phyloP scores from a whole-genome alignment of 768 basidiomycete species.

The Cystofilobasidium macerans region DNA sequence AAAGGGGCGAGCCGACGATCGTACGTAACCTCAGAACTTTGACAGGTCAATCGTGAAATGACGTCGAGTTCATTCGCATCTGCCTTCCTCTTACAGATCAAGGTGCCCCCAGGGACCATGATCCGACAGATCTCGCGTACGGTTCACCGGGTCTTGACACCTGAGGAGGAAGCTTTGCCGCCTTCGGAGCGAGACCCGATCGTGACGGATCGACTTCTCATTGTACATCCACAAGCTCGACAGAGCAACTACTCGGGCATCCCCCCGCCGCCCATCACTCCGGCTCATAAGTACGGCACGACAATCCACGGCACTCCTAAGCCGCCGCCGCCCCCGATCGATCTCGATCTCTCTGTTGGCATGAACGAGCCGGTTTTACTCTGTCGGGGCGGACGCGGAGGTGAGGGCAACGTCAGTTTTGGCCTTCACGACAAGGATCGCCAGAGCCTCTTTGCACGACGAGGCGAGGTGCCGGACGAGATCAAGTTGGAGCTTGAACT shows the following conservation, averaged over 20 bases:
- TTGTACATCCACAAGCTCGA: slow-evolving; percentile 6
- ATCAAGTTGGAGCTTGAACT: slow-evolving; percentile 80
- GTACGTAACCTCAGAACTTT: background rate
- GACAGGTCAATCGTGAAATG: background rate
- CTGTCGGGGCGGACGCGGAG: slow-evolving; percentile 20
- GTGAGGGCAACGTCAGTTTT: slow-evolving; percentile 22
- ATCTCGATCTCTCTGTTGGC: slow-evolving; percentile 15
- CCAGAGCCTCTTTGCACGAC: slow-evolving; percentile 42
- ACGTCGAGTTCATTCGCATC: background rate
- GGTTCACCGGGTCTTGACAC: slow-evolving; percentile 15
- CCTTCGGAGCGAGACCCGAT: slow-evolving; percentile 8
- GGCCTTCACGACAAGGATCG: slow-evolving; percentile 17
- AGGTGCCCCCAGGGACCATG: slow-evolving; percentile 24
- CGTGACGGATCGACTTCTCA: slow-evolving; percentile 6
- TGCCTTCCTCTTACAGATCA: slow-evolving; percentile 14
- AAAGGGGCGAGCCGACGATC: slow-evolving; percentile 8
- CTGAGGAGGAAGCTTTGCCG: slow-evolving; percentile 8
- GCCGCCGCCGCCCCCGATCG: slow-evolving; percentile 24
- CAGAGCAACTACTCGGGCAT: background rate
- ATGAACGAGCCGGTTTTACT: slow-evolving; percentile 9
- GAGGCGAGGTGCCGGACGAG: slow-evolving; percentile 52
- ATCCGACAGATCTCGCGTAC: slow-evolving; percentile 25
- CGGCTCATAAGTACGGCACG: slow-evolving; percentile 21
- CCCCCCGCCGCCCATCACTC: slow-evolving; percentile 13
- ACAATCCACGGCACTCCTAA: slow-evolving; percentile 24